Base-by-base conservation (phyloP, 345 rosid genomes). In the Eucalyptus shirleyi region DNA sequence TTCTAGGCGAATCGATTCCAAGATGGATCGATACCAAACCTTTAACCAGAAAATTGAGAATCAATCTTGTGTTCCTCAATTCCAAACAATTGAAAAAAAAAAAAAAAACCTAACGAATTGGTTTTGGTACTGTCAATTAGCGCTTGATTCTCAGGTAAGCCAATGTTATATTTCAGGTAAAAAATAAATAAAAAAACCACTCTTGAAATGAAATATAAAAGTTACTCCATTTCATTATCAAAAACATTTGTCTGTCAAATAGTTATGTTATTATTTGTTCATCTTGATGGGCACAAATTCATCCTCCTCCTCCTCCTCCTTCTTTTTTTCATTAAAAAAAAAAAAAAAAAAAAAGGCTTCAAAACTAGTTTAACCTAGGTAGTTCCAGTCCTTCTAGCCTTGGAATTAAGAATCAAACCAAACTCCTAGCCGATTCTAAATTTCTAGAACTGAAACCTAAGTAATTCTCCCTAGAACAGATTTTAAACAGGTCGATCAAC, bases 261-360 rank as follows among this genome's bases (percentile, higher is more conserved):
- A 26, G 14, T 59, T 11, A 24, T 24, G 65, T 59, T 24, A 11
- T 59, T 59, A 59, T 59, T 26, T 59, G 30, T 59, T 24, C 65
- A 59, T 59, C 15, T 11, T 59, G 65, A 59, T 26, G n/a, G 30
- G 1, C 28, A 26, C 65, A 59, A 24, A 59, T 59, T 59, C 30
- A 12, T 59, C 12, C 13, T 19, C 26, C 59, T 21, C 26, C 60
- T 55, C 21, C 53, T 50, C 7, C 53, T 47, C 5, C 56, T 19
- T 9, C 11, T 55, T 1, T 19, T 50, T 1, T 3, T 50, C 0
- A 34, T n/a, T n/a, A n/a, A n/a, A n/a, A n/a, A 15, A 15, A 50
- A 15, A 53, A 53, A 7, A 17, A 55, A 55, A 8, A 6, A 45
- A 16, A 53, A 21, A 4, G 9, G 26, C 50, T 49, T 49, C 16